Evolutionary conservation across 1,284 basidiomycete genomes (phyloP).

Genomic region (Boletellus deceptivus): DNA sequence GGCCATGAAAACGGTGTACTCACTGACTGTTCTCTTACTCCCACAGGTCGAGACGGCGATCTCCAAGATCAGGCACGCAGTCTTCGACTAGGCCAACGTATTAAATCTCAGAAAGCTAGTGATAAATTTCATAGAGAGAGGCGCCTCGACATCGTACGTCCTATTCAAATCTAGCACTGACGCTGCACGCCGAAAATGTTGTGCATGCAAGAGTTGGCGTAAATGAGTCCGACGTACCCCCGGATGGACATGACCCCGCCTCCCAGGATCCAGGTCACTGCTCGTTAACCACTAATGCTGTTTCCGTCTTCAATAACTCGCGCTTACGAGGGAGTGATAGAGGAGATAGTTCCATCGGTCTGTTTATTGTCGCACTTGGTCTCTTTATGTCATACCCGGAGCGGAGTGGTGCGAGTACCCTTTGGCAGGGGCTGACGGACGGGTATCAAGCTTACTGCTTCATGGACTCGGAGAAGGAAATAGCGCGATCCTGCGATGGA

Average conservation of each 20-base stretch:
- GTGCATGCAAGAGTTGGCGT: constrained; percentile 42
- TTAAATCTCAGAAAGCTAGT: constrained; percentile 40
- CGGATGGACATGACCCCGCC: constrained; percentile 41
- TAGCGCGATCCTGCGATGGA: constrained; percentile 37
- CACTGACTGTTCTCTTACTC: constrained; percentile 36
- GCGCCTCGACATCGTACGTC: constrained; percentile 41
- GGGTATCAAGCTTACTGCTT: constrained; percentile 41
- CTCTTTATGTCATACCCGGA: constrained; percentile 39
- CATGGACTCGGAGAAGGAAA: constrained; percentile 40
- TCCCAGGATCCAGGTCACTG: constrained; percentile 42
- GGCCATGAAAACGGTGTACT: constrained; percentile 32
- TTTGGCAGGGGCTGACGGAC: constrained; percentile 38
- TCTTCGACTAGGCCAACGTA: constrained; percentile 31
- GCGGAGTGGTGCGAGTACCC: constrained; percentile 34
- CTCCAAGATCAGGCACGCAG: constrained; percentile 33
- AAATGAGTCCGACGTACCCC: constrained; percentile 37
- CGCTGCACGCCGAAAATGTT: constrained; percentile 27
- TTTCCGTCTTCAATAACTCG: constrained; percentile 17
- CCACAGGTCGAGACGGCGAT: constrained; percentile 40
- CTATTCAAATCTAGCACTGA: too few relatives aligned
- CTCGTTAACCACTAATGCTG: constrained; percentile 40
- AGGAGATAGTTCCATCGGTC: too few relatives aligned
- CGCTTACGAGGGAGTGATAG: not conserved
- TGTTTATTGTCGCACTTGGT: constrained; percentile 1
- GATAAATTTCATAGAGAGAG: constrained; percentile 35